phyloP scores from a whole-genome alignment of 148 eudicot species.

The Cornus florida region DNA sequence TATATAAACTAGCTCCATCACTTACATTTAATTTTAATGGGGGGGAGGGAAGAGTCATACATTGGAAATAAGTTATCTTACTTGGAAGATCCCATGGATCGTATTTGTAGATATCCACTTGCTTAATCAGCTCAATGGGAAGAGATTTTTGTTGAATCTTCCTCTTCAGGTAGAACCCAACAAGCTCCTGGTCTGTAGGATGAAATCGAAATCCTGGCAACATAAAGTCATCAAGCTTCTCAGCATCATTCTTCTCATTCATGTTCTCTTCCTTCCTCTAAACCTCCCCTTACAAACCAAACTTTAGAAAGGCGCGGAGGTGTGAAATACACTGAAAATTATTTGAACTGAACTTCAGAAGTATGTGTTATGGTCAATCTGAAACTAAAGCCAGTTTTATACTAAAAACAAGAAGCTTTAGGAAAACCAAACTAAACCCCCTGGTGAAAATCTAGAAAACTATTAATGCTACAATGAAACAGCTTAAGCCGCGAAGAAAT shows the following conservation, averaged over 20 bases:
- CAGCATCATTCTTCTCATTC: slow-evolving; percentile 36
- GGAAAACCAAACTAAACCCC: not conserved
- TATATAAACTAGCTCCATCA: too few species aligned
- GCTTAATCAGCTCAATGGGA: slow-evolving; percentile 66
- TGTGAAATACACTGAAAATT: not conserved
- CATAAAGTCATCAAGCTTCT: slow-evolving; percentile 47
- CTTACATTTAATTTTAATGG: too few species aligned
- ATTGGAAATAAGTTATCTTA: slow-evolving; percentile 26
- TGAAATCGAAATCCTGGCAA: slow-evolving; percentile 76
- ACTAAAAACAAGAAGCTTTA: too few species aligned
- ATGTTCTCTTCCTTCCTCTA: slow-evolving; percentile 19
- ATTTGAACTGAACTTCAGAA: not conserved
- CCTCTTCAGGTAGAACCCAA: slow-evolving; percentile 57
- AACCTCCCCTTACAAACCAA: not conserved
- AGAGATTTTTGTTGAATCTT: slow-evolving; percentile 51
- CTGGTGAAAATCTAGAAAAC: not conserved
- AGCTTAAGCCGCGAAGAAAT: not conserved
- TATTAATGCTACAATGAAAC: too few species aligned
- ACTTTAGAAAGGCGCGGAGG: not conserved
- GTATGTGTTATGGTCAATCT: not conserved
- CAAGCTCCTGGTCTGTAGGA: slow-evolving; percentile 75
- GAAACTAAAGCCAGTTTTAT: not conserved
- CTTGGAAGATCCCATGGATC: slow-evolving; percentile 90
- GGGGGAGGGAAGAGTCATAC: not conserved
- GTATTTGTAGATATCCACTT: slow-evolving; percentile 66